phyloP scores from a whole-genome alignment of 306 rosid species.

The Amphicarpaea edgeworthii region DNA sequence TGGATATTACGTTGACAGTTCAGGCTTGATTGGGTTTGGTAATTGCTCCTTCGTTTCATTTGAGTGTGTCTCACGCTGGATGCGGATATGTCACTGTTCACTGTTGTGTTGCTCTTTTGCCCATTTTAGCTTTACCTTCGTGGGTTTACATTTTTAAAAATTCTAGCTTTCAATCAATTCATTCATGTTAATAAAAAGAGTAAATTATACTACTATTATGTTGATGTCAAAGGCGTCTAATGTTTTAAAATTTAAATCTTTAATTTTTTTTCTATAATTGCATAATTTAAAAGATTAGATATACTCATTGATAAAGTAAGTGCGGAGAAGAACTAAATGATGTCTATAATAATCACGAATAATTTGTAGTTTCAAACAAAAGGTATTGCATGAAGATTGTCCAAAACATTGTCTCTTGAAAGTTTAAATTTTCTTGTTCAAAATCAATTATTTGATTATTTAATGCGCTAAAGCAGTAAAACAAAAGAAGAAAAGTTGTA shows the following conservation, averaged over 20 bases:
- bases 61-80: neutral
- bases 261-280: no score
- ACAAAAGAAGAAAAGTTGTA: no score
- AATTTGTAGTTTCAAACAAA: neutral
- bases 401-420: neutral
- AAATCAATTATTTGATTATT: no score
- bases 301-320: neutral
- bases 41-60: slow-evolving; percentile 14
- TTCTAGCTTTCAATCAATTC: no score
- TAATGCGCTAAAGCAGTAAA: neutral
- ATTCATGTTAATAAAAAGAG: no score
- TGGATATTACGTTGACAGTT: slow-evolving; percentile 41
- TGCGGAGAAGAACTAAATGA: neutral
- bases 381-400: neutral
- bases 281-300: neutral
- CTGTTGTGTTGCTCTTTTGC: neutral
- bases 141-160: no score
- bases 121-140: neutral
- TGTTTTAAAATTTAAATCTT: no score
- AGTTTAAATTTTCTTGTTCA: no score
- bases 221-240: no score
- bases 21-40: slow-evolving; percentile 24
- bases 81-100: slow-evolving; percentile 10
- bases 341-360: no score
- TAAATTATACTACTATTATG: no score